Evolutionary conservation across 129 eudicot genomes (phyloP), one percentile per base, ranked within the genome.

Genomic region (Flaveria ramosissima): DNA sequence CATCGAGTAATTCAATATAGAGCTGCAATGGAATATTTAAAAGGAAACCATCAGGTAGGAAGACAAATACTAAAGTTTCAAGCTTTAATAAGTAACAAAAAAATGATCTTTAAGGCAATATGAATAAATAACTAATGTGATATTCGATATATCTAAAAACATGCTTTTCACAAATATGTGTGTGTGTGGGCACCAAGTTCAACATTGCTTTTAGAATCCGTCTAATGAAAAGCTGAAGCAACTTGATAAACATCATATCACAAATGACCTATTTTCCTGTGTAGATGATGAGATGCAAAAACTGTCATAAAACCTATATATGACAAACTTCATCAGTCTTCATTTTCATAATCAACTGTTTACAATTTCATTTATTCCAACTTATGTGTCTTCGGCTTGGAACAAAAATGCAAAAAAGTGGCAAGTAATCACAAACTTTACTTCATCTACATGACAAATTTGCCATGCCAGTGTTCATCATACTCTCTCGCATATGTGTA

Each of bases 1-100:
- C 89, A 85, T 85, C 43, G 71, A 21, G 86, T n/a, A 16, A 50
- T 46, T 3, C 14, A 75, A 27, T 27, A 47, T 1, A 15, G 15
- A 62, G 26, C 72, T 63, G 72, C 4, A 43, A 73, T 59, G 17
- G n/a, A 15, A 30, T 1, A 19, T 39, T n/a, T 1, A 66, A n/a
- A 66, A 17, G 30, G 9, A 17, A 66, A n/a, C 16, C 51, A 17
- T 66, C 8, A 66, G 30, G 16, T 17, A 66, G 17, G n/a, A 66
- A 66, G 24, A 41, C 14, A 12, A 60, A 30, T 47, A 64, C 70
- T 64, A 64, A 15, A 32, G 70, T 32, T 26, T n/a, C 14, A 30
- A 64, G 47, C 70, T 14, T 36, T 16, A 7, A 30, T n/a, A 32
- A 36, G 70, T 64, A 15, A n/a, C 70, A 66, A 41, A 8, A 16